phyloP scores from a whole-genome alignment of 2,329 filamentous ascomycete genomes.

The Ramichloridium luteum region DNA sequence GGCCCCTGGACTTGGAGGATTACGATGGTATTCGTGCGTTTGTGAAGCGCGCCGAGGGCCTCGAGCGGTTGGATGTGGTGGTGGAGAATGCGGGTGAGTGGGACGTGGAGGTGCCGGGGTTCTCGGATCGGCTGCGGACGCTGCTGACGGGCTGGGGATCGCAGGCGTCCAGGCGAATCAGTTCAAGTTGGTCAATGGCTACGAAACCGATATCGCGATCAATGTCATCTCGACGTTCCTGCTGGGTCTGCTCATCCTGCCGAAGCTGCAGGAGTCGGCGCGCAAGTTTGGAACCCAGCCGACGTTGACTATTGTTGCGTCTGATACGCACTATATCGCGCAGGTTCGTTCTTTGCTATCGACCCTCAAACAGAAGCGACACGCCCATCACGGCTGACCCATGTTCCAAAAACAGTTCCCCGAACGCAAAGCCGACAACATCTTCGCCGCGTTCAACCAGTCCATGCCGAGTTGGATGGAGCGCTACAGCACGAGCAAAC shows the following conservation, averaged over 20 bases:
- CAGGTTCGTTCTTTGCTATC: conserved; percentile 14
- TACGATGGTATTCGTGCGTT: conserved; percentile 29
- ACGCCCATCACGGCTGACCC: neutral
- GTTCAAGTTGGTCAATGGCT: conserved; percentile 28
- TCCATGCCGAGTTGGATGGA: conserved; percentile 26
- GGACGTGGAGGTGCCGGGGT: conserved; percentile 37
- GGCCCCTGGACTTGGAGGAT: conserved; percentile 33
- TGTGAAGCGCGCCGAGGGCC: conserved; percentile 20
- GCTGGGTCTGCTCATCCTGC: conserved; percentile 38
- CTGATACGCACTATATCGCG: conserved; percentile 32
- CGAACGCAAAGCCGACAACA: conserved; percentile 26
- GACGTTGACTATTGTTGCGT: conserved; percentile 29
- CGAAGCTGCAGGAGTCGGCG: conserved; percentile 37
- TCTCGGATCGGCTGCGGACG: conserved; percentile 40
- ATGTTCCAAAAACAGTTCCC: conserved; percentile 8
- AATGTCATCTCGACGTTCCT: conserved; percentile 45
- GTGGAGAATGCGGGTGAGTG: conserved; percentile 29
- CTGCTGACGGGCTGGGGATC: no score
- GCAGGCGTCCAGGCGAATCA: conserved; percentile 26
- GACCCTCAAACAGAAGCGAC: neutral
- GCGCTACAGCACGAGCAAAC: conserved; percentile 36
- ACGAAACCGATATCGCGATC: conserved; percentile 39
- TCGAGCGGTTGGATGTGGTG: conserved; percentile 26
- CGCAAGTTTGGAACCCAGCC: conserved; percentile 24
- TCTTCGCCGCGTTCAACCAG: conserved; percentile 29